Evolutionary conservation across 2,329 filamentous ascomycete species (phyloP).

Genomic region (Xylaria sp.): DNA sequence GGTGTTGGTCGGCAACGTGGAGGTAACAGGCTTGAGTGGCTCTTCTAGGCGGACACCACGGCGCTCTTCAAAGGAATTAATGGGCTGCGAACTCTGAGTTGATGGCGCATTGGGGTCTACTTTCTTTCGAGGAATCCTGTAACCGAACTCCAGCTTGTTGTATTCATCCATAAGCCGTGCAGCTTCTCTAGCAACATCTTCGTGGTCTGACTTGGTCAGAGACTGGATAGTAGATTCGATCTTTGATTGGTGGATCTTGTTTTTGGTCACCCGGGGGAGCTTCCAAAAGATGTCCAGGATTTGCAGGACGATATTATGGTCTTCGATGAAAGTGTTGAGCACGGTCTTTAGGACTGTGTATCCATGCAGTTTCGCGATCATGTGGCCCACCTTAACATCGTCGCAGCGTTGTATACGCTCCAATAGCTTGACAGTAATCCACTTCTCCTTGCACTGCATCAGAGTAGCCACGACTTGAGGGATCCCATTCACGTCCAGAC

Average conservation of each 20-base stretch:
- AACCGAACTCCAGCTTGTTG: conserved; percentile 88
- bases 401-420: conserved; percentile 85
- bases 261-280: conserved; percentile 88
- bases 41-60: conserved; percentile 61
- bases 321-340: conserved; percentile 83
- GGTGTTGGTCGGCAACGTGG: conserved; percentile 54
- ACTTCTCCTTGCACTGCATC: conserved; percentile 98
- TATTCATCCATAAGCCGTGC: conserved; percentile 78
- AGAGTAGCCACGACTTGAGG: conserved; percentile 69
- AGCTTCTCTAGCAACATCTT: conserved; percentile 75
- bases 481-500: conserved; percentile 42
- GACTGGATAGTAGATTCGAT: conserved; percentile 82
- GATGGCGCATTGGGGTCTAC: conserved; percentile 68
- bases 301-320: conserved; percentile 87
- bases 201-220: conserved; percentile 71
- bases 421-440: conserved; percentile 96
- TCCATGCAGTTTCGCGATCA: conserved; percentile 94
- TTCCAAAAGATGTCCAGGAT: conserved; percentile 87
- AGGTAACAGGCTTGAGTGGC: conserved; percentile 48
- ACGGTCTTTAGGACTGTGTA: conserved; percentile 93
- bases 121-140: conserved; percentile 92
- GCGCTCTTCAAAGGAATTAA: conserved; percentile 67
- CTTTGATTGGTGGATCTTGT: conserved; percentile 96
- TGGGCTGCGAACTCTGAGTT: conserved; percentile 46
- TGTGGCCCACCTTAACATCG: conserved; percentile 84